Base-by-base conservation (phyloP, 23 red algal species). In the Cyanidiococcus yangmingshanensis region DNA sequence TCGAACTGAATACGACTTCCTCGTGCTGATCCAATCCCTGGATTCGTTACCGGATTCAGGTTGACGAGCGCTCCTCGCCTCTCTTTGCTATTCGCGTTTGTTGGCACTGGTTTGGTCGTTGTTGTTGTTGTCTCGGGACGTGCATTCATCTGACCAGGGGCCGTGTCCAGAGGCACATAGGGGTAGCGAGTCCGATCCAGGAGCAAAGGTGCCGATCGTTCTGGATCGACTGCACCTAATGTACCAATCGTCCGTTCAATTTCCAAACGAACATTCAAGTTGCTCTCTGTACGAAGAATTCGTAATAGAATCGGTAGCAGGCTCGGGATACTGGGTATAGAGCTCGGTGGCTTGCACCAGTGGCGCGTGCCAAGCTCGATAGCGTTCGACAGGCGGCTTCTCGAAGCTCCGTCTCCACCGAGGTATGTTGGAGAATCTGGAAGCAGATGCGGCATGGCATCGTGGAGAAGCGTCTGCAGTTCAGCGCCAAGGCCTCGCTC, bases 171-270 rank as follows among this genome's bases (percentile, higher is more conserved):
- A 15, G 12, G 45, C 21, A 21, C 21, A 54, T 54, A 54, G 12
- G 45, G 45, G 21, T 54, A 54, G 12, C 63, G 63, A 12, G 32
- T 35, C 63, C 63, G 63, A 7, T 71, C 63, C 12, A 32, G n/a
- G 16, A 25, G n/a, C 27, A 71, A 30, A 2, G n/a, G 63, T 25
- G 63, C 32, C 16, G 63, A 7, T 3, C 32, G 84, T 33, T 84
- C 79, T n/a, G 94, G 94, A 67, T 98, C 84, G 29, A 91, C 79
- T 29, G 94, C 94, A 0, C 94, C 94, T 0, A 98, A 45, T 25
- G 87, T 89, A 1, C 94, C 94, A 2, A 98, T 75, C 40, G 90
- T 38, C 18, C 87, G 74, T 68, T 89, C 84, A 24, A 87, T 82
- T 33, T 85, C 88, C 18, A 89, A 76, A 0, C 94, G 80, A 35